phyloP scores from a whole-genome alignment of 1,139 yeast genomes.

The Geotrichum europaeum region DNA sequence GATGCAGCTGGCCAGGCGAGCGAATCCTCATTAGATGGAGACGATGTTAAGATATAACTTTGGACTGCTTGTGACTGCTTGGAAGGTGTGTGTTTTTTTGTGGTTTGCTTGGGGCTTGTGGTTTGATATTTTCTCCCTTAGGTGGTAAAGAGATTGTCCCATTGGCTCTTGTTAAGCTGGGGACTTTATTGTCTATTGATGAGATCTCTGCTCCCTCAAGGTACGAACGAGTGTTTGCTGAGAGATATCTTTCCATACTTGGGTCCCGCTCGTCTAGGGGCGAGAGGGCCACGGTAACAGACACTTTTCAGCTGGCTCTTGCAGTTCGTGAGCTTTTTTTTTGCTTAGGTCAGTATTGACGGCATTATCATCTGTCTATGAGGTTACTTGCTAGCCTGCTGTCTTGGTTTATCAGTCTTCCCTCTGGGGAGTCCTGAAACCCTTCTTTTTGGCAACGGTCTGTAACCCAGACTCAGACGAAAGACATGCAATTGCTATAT shows the following conservation, averaged over 20 bases:
- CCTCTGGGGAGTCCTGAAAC: not conserved
- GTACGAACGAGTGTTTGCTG: not conserved
- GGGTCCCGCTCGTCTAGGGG: not conserved
- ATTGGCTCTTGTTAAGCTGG: not conserved
- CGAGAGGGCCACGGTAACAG: not conserved
- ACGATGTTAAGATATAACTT: not conserved
- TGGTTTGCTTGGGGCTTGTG: not conserved
- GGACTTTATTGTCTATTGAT: not conserved
- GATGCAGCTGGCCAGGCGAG: not conserved
- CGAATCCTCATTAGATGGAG: not conserved
- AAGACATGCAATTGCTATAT: conserved; percentile 17
- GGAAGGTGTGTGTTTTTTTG: not conserved
- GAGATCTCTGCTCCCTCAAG: not conserved
- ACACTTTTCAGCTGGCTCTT: not conserved
- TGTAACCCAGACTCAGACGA: conserved; percentile 14
- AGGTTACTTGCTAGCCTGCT: not conserved
- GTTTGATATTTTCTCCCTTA: not conserved
- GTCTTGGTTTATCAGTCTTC: not conserved
- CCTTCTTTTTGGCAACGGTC: conserved; percentile 13
- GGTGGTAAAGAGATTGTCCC: not conserved
- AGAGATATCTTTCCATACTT: not conserved
- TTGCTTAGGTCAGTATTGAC: not conserved
- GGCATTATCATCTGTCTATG: not conserved
- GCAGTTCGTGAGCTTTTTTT: not conserved
- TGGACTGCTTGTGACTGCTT: not conserved